Base-by-base conservation (phyloP, 345 rosid species). In the Anastatica hierochuntica region DNA sequence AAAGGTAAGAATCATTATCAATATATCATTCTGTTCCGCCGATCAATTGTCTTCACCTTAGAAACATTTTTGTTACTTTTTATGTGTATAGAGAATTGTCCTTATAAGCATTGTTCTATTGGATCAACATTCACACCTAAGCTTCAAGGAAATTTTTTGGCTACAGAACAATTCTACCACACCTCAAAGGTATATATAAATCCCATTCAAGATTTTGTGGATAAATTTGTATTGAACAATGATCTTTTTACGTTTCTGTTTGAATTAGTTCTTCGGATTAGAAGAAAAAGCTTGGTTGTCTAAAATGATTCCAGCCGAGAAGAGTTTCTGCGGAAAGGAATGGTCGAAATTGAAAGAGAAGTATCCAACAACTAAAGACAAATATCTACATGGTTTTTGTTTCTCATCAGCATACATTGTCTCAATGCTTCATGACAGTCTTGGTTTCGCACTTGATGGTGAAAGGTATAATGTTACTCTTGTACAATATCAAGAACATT, bases 361-460 rank as follows among this genome's bases (percentile, higher is more conserved):
- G 59, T 74, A 86, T 52, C 74, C 67, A 17, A 66, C 76, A 19
- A 57, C 76, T 10, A 54, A 76, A 49, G 90, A 74, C 30, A 76
- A 83, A 46, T 84, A 78, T 68, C 53, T 85, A 56, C 49, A 54
- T 64, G 75, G 53, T 14, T 90, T 80, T 68, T 86, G 97, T 71
- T 90, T 90, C 77, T 84, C 94, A 43, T 79, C 90, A 31, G 94
- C 97, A 26, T 90, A 86, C 66, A 86, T 77, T 13, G 31, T 82
- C 42, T 87, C 94, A 36, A 69, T 90, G 53, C 95, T 90, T 66
- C 94, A 86, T 54, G 97, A 90, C 66, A 82, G 86, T 60, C 83
- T 86, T 56, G 97, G 84, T 52, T 64, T 85, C 66, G 59, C 84
- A 41, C 56, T 82, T 69, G 79, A 82, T 50, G 82, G 83, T 66